Evolutionary conservation across 306 rosid species (phyloP).

Genomic region (Boehmeria nivea): DNA sequence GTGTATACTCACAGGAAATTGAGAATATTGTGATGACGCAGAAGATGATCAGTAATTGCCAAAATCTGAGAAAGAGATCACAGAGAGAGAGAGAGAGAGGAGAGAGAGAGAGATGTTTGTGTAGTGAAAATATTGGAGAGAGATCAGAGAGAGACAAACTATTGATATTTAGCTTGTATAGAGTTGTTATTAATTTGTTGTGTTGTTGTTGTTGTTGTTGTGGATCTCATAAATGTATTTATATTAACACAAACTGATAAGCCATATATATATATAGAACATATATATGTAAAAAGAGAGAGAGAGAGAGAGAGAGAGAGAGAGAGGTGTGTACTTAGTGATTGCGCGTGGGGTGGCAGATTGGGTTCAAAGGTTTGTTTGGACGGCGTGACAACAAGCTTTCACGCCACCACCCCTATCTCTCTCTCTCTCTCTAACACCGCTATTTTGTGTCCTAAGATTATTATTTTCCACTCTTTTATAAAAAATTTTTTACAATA

Average conservation of each 20-base stretch:
- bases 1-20: too few relatives aligned
- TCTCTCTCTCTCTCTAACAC: constrained; percentile 22
- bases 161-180: too few relatives aligned
- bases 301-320: constrained; percentile 3
- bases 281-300: constrained; percentile 7
- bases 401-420: constrained; percentile 79
- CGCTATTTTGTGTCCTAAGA: constrained; percentile 44
- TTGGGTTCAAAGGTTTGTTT: constrained; percentile 45
- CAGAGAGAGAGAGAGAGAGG: neutral
- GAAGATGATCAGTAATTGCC: too few relatives aligned
- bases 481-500: too few relatives aligned
- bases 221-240: constrained; percentile 4
- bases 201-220: constrained; percentile 2
- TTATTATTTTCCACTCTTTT: constrained; percentile 18
- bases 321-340: constrained; percentile 31
- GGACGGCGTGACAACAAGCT: constrained; percentile 90
- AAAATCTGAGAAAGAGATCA: too few relatives aligned
- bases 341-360: constrained; percentile 99
- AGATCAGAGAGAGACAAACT: neutral
- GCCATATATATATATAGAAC: neutral
- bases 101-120: neutral
- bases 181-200: too few relatives aligned
- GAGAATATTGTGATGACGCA: too few relatives aligned
- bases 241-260: neutral
- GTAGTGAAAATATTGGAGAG: neutral